Evolutionary conservation across 2,329 filamentous ascomycete species (phyloP).

Genomic region (Ascosphaera apis): DNA sequence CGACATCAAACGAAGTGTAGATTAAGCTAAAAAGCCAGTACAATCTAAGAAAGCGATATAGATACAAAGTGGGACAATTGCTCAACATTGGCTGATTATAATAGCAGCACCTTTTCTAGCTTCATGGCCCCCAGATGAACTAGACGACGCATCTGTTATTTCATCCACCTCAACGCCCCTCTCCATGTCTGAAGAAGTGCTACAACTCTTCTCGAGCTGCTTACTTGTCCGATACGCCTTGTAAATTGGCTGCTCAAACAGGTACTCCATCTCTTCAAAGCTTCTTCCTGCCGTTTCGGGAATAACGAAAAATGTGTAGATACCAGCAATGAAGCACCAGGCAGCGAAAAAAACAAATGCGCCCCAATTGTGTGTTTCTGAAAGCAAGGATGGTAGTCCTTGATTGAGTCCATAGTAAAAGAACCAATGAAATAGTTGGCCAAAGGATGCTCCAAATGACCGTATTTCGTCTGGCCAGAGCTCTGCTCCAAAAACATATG

Average conservation of each 20-base stretch:
- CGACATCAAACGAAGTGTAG: too few species aligned
- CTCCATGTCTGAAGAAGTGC: background rate
- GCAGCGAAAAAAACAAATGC: slow-evolving; percentile 22
- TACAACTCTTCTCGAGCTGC: background rate
- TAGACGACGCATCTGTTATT: background rate
- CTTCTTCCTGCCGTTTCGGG: slow-evolving; percentile 18
- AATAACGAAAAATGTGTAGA: slow-evolving; percentile 19
- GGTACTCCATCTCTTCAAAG: slow-evolving; percentile 17
- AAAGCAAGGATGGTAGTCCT: slow-evolving; percentile 15
- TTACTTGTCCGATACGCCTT: background rate
- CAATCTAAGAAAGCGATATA: background rate
- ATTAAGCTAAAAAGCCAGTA: too few species aligned
- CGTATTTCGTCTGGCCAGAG: slow-evolving; percentile 24
- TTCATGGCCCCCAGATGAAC: background rate
- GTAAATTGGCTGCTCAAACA: slow-evolving; percentile 13
- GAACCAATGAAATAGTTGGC: slow-evolving; percentile 21
- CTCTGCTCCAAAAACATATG: slow-evolving; percentile 24
- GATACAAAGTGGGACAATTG: background rate
- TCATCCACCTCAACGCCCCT: background rate
- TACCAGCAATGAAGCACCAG: slow-evolving; percentile 16
- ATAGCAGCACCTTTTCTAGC: background rate
- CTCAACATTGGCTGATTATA: background rate
- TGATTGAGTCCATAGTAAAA: slow-evolving; percentile 19
- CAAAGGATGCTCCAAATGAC: slow-evolving; percentile 20
- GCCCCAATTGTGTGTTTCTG: slow-evolving; percentile 18